These are phyloP conservation scores for Plantago coronopus DNA, from an alignment of 305 asterid species.

Conservation along the genomic window DNA sequence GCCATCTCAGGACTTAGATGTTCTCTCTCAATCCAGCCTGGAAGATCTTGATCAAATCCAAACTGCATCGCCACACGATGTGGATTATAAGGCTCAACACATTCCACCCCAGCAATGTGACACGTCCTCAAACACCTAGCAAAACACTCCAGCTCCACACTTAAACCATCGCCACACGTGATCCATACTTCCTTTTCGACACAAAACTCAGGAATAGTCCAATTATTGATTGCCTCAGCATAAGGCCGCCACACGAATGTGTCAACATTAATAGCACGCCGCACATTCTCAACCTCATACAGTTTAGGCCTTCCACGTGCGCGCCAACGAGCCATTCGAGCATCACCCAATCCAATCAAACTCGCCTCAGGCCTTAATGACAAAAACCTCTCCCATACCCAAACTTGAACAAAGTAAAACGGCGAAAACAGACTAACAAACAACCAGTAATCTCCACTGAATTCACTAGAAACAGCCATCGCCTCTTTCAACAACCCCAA, in stretches of 20 bases:
- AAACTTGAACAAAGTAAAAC: slow-evolving; percentile 33
- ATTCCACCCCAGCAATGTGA: slow-evolving; percentile 34
- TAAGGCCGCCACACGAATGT: slow-evolving; percentile 38
- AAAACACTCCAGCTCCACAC: slow-evolving; percentile 18
- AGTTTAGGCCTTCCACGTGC: slow-evolving; percentile 2
- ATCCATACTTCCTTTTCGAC: slow-evolving; percentile 23
- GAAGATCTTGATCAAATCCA: slow-evolving; percentile 52
- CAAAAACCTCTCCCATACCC: slow-evolving; percentile 48
- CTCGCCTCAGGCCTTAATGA: slow-evolving; percentile 19
- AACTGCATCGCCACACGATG: slow-evolving; percentile 53
- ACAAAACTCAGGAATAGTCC: background rate
- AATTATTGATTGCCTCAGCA: background rate
- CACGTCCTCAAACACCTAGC: slow-evolving; percentile 32
- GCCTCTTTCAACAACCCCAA: slow-evolving; percentile 26
- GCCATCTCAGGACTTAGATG: slow-evolving; percentile 23
- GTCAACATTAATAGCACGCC: background rate
- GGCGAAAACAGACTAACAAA: slow-evolving; percentile 27
- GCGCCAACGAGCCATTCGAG: slow-evolving; percentile 33
- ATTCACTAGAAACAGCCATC: background rate
- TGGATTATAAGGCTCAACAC: slow-evolving; percentile 37
- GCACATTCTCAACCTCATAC: background rate
- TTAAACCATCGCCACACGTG: slow-evolving; percentile 1
- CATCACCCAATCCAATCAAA: background rate
- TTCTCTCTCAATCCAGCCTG: slow-evolving; percentile 25
- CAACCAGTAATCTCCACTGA: background rate